Base-by-base conservation (phyloP, 140 eudicot species). In the Anethum foeniculum region DNA sequence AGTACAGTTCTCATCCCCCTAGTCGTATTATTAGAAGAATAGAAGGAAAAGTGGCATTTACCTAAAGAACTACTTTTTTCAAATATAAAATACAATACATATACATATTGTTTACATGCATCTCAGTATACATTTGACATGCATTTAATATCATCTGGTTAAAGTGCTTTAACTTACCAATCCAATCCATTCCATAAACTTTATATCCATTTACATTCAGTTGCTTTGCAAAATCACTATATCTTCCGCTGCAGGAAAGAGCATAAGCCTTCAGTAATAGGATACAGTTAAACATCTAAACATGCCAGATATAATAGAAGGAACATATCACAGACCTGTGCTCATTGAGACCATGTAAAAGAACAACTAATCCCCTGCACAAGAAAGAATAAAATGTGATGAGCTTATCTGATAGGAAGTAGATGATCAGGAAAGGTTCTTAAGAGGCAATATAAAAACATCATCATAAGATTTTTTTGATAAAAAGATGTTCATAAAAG, bases 161-260 rank as follows among this genome's bases (percentile, higher is more conserved):
- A 1, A 30, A 68, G 16, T 44, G 79, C 62, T 79, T 49, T 47
- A 69, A 83, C 97, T 86, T 86, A 93, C 98, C 97, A 87, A 94
- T 85, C 97, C 98, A 94, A 80, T 94, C 98, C 96, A 94, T 88
- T 73, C 89, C 98, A 47, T 90, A 93, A 60, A 91, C 98, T 88
- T 94, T 94, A 81, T 88, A 88, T 77, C 97, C 98, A 81, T 88
- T 85, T 30, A 60, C 88, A 78, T 92, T 94, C 81, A 94, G 87
- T 83, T 92, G 91, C 94, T 92, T 91, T 46, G 98, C 98, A 82
- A 94, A 92, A 77, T 84, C 89, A 84, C 82, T 83, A 56, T 94
- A 92, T 87, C 98, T 87, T 28, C 96, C 96, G 82, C 96, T 94
- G 92, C 87, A 58, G 23, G 60, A 83, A 58, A 9, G 67, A 68